Conservation (phyloP, 345 rosid genomes). For the Cochlearia excelsa region DNA sequence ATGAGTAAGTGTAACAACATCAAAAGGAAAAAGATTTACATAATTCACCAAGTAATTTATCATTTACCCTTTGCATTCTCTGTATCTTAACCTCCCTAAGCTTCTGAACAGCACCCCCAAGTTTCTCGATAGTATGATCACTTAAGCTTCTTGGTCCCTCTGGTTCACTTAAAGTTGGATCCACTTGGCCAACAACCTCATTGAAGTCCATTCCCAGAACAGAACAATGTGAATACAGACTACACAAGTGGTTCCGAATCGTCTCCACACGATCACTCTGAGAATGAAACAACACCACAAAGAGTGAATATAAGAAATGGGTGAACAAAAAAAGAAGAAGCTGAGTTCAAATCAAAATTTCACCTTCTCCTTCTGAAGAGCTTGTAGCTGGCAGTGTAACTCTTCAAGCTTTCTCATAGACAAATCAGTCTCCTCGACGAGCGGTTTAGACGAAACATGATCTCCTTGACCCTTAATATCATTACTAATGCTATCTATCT, state of each 20-base stretch:
- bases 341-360: not conserved
- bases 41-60: not conserved
- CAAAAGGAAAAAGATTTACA: not conserved
- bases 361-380: constrained; percentile 81
- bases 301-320: constrained; percentile 6
- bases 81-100: constrained; percentile 70
- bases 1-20: constrained; percentile 13
- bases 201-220: constrained; percentile 83
- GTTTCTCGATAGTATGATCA: constrained; percentile 48
- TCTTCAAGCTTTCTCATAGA: constrained; percentile 79
- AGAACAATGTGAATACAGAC: constrained; percentile 48
- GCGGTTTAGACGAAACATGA: constrained; percentile 30
- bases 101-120: constrained; percentile 47
- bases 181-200: constrained; percentile 48
- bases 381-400: constrained; percentile 54
- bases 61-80: constrained; percentile 80
- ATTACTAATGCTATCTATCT: constrained; percentile 47
- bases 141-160: constrained; percentile 57
- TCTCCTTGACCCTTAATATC: constrained; percentile 56
- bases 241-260: constrained; percentile 50
- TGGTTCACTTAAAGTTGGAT: constrained; percentile 54
- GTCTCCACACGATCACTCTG: constrained; percentile 70
- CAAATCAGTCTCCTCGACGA: constrained; percentile 67
- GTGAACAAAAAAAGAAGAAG: not conserved
- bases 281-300: constrained; percentile 15